Evolutionary conservation across 2,329 filamentous ascomycete genomes (phyloP), one percentile per base, ranked within the genome.

Genomic region (Xylariales sp.): DNA sequence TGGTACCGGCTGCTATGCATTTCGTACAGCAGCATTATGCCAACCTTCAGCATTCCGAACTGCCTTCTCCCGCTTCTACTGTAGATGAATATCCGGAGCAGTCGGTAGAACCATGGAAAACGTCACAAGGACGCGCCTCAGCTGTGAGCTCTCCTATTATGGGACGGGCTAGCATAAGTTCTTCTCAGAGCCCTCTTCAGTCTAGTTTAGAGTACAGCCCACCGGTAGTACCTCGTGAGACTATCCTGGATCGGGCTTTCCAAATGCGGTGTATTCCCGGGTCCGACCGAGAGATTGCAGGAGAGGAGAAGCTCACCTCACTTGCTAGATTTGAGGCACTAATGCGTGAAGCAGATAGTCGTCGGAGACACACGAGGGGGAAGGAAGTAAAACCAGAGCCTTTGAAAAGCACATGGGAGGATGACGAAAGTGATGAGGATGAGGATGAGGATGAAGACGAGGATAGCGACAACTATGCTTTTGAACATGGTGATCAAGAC

Each of bases 191-290:
- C 16, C 81, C 82, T 1, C 67, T 73, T 23, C 72, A 76, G 6
- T 73, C 75, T 5, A 73, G 82, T 8, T 72, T 81, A 2, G 80
- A 83, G 48, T 83, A 84, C 1, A 83, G 82, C 72, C 85, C 86
- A 0, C 86, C 87, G 0, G 84, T 86, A 1, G 79, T 78, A 0
- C 86, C 86, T 1, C 83, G 89, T 16, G 89, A 91, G 77, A 90
- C 89, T 0, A 91, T 91, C 59, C 77, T 91, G n/a, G 89, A 91
- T 75, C 81, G 89, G 46, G 89, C 89, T 0, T 91, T 91, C 72
- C 87, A 89, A 72, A 78, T 91, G 78, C 83, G 86, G 8, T 87
- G 82, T 65, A 89, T 91, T 41, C 89, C 89, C 16, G 89, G 89
- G 5, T 86, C 86, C 2, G 87, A 89, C 10, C 79, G 80, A 7